Conservation (phyloP, 2,329 filamentous ascomycete genomes). For the Neonectria hederae region DNA sequence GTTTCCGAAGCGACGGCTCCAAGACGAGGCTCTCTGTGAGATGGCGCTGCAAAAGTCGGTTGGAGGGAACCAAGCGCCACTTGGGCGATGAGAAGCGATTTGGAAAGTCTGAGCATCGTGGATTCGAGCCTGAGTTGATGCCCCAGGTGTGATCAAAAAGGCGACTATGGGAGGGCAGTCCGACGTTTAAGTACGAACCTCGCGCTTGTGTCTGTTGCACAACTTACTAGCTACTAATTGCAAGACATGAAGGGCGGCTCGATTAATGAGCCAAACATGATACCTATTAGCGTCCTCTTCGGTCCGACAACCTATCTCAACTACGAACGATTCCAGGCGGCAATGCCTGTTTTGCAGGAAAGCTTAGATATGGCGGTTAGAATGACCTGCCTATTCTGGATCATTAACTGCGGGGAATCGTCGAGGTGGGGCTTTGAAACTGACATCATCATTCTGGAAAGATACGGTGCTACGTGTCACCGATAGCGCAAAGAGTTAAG, state of each 20-base stretch:
- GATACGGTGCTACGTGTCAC: background rate
- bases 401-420: background rate
- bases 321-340: background rate
- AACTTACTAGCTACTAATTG: background rate
- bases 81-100: background rate
- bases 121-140: background rate
- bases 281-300: background rate
- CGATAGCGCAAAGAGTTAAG: background rate
- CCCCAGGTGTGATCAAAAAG: background rate
- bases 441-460: background rate
- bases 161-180: background rate
- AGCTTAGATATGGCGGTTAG: background rate
- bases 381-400: background rate
- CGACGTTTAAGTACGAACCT: background rate
- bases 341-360: background rate
- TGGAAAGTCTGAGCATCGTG: background rate
- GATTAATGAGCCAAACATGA: no score
- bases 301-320: background rate
- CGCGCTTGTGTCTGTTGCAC: background rate
- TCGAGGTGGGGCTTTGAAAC: background rate
- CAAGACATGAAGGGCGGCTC: background rate
- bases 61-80: background rate
- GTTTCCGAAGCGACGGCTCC: slow-evolving; percentile 72
- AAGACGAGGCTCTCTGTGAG: slow-evolving; percentile 24
- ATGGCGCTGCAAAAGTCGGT: background rate